Conservation (phyloP, 371 early-diverging fungal species). For the Lichtheimia ramosa region DNA sequence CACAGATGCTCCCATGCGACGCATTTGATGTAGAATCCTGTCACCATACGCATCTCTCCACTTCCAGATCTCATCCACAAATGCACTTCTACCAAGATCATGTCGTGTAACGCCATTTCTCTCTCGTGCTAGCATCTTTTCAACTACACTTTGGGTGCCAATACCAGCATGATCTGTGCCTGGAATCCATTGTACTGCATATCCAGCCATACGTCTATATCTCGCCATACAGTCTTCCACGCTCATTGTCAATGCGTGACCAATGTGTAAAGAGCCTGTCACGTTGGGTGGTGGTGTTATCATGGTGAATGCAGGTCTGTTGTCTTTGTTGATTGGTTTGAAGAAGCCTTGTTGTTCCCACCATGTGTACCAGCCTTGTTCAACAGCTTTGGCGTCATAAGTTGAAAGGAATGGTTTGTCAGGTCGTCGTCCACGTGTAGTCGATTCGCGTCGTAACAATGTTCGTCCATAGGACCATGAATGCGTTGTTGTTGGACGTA, state of each 20-base stretch:
- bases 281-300: constrained; percentile 97
- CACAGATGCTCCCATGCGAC: constrained; percentile 80
- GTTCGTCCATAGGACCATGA: background rate
- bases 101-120: constrained; percentile 45
- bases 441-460: background rate
- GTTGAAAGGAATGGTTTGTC: constrained; percentile 24
- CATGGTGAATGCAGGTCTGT: constrained; percentile 57
- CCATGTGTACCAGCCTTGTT: constrained; percentile 74
- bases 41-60: constrained; percentile 80
- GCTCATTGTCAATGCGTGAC: constrained; percentile 92
- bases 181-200: constrained; percentile 86
- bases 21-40: constrained; percentile 61
- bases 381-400: constrained; percentile 48
- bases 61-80: constrained; percentile 83
- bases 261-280: constrained; percentile 94
- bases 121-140: constrained; percentile 81
- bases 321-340: constrained; percentile 5
- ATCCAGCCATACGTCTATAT: constrained; percentile 88
- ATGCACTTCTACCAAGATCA: constrained; percentile 80
- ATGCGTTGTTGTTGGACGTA: background rate
- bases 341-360: constrained; percentile 62
- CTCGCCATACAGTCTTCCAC: constrained; percentile 88
- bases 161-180: constrained; percentile 99
- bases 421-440: constrained; percentile 13
- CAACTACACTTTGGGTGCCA: constrained; percentile 95